These are phyloP conservation scores for Plantago ovata DNA, from an alignment of 257 asterid species.

Conservation along the genomic window DNA sequence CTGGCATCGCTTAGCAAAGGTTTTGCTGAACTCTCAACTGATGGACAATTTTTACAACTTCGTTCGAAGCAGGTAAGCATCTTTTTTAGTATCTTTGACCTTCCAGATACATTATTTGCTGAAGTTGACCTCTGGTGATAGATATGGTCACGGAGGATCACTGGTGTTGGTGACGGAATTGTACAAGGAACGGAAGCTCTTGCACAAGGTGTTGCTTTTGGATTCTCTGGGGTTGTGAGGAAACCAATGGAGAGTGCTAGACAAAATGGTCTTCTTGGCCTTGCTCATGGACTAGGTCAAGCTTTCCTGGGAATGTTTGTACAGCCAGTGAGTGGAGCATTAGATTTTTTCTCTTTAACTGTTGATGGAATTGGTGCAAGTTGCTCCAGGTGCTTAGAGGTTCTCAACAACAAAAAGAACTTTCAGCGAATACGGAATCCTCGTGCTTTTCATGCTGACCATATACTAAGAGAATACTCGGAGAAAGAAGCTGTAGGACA, in stretches of 20 bases:
- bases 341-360: conserved; percentile 91
- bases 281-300: conserved; percentile 97
- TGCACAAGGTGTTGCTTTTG: conserved; percentile 98
- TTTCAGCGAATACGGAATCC: conserved; percentile 81
- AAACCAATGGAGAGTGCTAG: conserved; percentile 96
- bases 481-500: conserved; percentile 95
- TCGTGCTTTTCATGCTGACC: conserved; percentile 83
- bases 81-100: conserved; percentile 17
- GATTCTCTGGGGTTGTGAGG: conserved; percentile 88
- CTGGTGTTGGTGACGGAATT: conserved; percentile 98
- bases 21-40: conserved; percentile 97
- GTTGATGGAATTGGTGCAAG: conserved; percentile 98
- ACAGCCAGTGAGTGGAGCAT: conserved; percentile 97
- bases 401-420: conserved; percentile 65
- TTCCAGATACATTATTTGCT: conserved; percentile 6
- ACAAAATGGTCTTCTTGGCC: conserved; percentile 91
- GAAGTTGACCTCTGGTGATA: conserved; percentile 28
- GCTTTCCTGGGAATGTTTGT: conserved; percentile 85
- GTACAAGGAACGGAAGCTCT: conserved; percentile 98
- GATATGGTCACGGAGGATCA: conserved; percentile 95
- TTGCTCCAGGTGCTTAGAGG: conserved; percentile 92
- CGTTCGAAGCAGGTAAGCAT: conserved; percentile 84
- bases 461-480: conserved; percentile 69
- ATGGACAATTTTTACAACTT: conserved; percentile 91
- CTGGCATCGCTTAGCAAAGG: conserved; percentile 97